Evolutionary conservation across 345 rosid genomes (phyloP), one percentile per base, ranked within the genome.

Genomic region (Citrus trifoliata): DNA sequence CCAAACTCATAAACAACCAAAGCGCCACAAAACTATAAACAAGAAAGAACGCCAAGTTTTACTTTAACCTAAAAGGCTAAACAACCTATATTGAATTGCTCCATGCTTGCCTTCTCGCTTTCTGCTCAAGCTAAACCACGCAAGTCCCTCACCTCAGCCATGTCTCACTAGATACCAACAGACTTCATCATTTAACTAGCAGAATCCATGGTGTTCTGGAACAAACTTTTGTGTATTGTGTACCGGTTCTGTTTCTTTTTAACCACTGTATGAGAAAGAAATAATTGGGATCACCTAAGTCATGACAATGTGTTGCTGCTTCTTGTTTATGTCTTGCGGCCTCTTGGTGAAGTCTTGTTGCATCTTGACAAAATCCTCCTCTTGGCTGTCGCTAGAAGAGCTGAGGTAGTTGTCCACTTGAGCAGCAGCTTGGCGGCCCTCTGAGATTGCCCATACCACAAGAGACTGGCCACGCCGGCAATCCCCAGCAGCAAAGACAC

Each of bases 361-460:
- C 61, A 38, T 66, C 71, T 58, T 74, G 2, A 35, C 55, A n/a
- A 53, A 19, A 40, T 61, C 80, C 4, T 70, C 79, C 5, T 85
- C 88, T 40, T 79, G 75, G 27, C 72, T 37, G 63, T 68, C 85
- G 0, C 38, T 24, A 35, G 22, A 76, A 66, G 7, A 51, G 37
- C 75, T 67, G 10, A 97, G 90, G 84, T 77, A 94, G 24, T 84
- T 89, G 78, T 97, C 97, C 0, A 97, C 99, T 80, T 94, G 95
- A 10, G 94, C 83, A 58, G 99, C 99, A 4, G 98, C 90, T 87
- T 94, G 99, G 48, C 98, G 90, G 70, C 98, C 98, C 86, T 97
- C 99, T 16, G 98, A 90, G 79, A 97, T 94, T 25, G 99, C 99
- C 99, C 99, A 97, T 0, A 97, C 99, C 69, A 97, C 99, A 33